Evolutionary conservation across 352 stramenopile species (phyloP).

Genomic region (Phytophthora brassicae): DNA sequence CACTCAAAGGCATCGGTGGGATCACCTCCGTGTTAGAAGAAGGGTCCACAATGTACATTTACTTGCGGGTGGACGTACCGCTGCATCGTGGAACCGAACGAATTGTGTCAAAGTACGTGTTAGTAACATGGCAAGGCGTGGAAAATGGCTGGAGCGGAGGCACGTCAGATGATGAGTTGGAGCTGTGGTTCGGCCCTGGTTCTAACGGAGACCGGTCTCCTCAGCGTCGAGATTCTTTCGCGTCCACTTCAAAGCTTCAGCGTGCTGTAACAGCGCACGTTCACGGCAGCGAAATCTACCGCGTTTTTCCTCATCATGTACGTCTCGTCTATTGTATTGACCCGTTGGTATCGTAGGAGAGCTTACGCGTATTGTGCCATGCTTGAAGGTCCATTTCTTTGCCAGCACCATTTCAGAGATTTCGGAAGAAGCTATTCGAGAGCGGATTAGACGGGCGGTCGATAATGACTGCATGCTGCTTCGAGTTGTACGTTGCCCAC

Average conservation of each 20-base stretch:
- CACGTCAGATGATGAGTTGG: slow-evolving; percentile 76
- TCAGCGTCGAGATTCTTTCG: slow-evolving; percentile 44
- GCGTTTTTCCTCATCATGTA: slow-evolving; percentile 89
- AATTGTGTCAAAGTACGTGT: slow-evolving; percentile 87
- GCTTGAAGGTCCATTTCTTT: slow-evolving; percentile 81
- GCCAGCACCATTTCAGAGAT: slow-evolving; percentile 77
- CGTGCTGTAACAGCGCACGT: slow-evolving; percentile 78
- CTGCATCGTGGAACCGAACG: slow-evolving; percentile 78
- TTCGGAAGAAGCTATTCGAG: slow-evolving; percentile 82
- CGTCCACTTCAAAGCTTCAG: slow-evolving; percentile 76
- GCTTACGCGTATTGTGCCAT: neutral
- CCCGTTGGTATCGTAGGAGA: no score
- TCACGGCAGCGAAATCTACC: slow-evolving; percentile 82
- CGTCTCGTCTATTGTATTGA: slow-evolving; percentile 7
- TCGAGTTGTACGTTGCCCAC: slow-evolving; percentile 59
- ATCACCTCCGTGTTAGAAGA: slow-evolving; percentile 76
- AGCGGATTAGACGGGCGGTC: slow-evolving; percentile 78
- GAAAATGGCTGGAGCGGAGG: slow-evolving; percentile 49
- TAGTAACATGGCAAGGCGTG: slow-evolving; percentile 82
- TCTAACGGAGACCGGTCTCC: slow-evolving; percentile 46
- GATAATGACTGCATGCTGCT: slow-evolving; percentile 89
- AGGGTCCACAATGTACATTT: slow-evolving; percentile 88
- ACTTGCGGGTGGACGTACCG: slow-evolving; percentile 85
- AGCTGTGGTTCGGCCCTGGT: slow-evolving; percentile 53
- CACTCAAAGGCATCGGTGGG: slow-evolving; percentile 80